These are phyloP conservation scores for Sclerotinia minor DNA, from an alignment of 2,329 filamentous ascomycete species.

Conservation along the genomic window DNA sequence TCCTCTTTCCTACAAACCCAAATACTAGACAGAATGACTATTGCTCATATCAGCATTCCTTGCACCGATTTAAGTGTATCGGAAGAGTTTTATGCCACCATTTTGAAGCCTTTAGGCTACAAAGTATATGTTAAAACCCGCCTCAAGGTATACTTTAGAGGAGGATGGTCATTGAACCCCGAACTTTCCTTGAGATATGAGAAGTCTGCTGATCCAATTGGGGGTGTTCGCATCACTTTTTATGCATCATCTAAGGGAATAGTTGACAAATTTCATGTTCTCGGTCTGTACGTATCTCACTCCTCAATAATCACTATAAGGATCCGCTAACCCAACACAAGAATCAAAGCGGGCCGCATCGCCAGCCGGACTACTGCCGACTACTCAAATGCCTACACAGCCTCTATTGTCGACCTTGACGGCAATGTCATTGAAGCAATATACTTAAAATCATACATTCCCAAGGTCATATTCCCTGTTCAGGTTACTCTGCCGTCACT, in stretches of 20 bases:
- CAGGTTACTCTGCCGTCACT: background rate
- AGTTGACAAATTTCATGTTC: background rate
- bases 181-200: background rate
- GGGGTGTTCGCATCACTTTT: background rate
- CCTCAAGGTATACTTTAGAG: background rate
- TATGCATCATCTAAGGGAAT: background rate
- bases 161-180: background rate
- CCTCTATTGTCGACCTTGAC: background rate
- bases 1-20: background rate
- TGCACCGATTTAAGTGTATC: background rate
- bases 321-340: background rate
- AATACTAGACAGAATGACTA: background rate
- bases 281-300: background rate
- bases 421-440: slow-evolving; percentile 8
- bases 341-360: background rate
- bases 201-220: background rate
- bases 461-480: background rate
- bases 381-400: background rate
- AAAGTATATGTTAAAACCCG: background rate
- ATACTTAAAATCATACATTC: background rate
- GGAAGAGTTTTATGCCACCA: background rate
- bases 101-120: slow-evolving; percentile 3
- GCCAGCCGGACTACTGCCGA: background rate
- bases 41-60: background rate
- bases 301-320: background rate